Percentiles rank a stretch among this genome's conserved stretches.
phyloP scores from a whole-genome alignment of 2,329 filamentous ascomycete species.

The Ceratocystiopsis brevicomis region DNA sequence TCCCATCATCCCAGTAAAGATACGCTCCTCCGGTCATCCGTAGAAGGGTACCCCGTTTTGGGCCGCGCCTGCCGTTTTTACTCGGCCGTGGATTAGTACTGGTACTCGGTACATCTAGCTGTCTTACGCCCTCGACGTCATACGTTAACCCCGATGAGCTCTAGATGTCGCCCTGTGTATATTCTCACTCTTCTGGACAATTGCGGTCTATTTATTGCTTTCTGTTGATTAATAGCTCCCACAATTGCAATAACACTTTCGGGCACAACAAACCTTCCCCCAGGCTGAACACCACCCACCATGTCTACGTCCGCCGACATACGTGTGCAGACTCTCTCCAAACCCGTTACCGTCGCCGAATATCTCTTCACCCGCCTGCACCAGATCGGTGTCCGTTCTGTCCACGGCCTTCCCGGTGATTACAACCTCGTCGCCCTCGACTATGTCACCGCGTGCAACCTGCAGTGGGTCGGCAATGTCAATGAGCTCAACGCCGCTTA shows the following conservation, averaged over 20 bases:
- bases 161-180: too few relatives aligned
- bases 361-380: constrained; percentile 31
- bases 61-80: not conserved
- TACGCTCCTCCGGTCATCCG: not conserved
- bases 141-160: too few relatives aligned
- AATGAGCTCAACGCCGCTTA: constrained; percentile 40
- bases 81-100: too few relatives aligned
- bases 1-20: not conserved
- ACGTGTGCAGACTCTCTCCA: constrained; percentile 6
- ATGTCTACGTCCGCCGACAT: constrained; percentile 8
- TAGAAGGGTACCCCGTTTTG: not conserved
- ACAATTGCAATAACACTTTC: too few relatives aligned
- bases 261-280: not conserved
- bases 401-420: constrained; percentile 32
- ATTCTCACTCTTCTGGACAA: too few relatives aligned
- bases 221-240: too few relatives aligned
- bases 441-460: constrained; percentile 24
- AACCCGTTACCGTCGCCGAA: constrained; percentile 33
- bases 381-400: constrained; percentile 26
- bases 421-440: constrained; percentile 36
- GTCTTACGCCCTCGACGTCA: too few relatives aligned
- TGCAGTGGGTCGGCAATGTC: constrained; percentile 30
- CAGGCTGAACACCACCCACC: not conserved
- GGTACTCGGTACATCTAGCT: too few relatives aligned
- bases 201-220: too few relatives aligned